Evolutionary conservation across 192 early-diverging fungal genomes (phyloP).

Genomic region (Spinellus fusiger): DNA sequence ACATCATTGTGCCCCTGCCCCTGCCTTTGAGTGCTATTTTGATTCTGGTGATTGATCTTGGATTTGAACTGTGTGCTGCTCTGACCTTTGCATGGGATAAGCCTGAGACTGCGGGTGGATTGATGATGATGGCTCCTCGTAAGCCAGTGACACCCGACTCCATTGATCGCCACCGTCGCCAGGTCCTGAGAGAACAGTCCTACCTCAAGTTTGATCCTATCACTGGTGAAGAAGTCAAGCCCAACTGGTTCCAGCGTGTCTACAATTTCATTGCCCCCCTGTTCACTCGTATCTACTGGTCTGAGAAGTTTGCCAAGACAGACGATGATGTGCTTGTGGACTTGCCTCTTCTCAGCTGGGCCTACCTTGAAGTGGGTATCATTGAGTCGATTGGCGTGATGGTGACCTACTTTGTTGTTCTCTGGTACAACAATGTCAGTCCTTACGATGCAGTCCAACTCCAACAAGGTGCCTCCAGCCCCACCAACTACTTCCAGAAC

Average conservation of each 20-base stretch:
- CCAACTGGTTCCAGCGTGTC: slow-evolving; percentile 16
- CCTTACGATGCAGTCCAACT: slow-evolving; percentile 51
- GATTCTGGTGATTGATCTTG: slow-evolving; percentile 89
- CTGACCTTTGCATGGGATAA: slow-evolving; percentile 91
- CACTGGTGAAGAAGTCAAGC: slow-evolving; percentile 41
- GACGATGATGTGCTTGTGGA: slow-evolving; percentile 91
- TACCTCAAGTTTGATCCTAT: slow-evolving; percentile 40
- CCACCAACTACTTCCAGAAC: slow-evolving; percentile 43
- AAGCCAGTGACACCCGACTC: slow-evolving; percentile 79
- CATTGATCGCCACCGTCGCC: slow-evolving; percentile 62
- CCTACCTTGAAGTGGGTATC: slow-evolving; percentile 82
- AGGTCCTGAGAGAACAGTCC: slow-evolving; percentile 40
- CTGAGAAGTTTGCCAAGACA: slow-evolving; percentile 53
- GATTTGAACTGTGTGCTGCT: slow-evolving; percentile 86
- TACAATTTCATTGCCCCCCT: slow-evolving; percentile 32
- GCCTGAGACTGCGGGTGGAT: slow-evolving; percentile 62
- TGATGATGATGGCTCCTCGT: slow-evolving; percentile 90
- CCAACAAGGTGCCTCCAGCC: slow-evolving; percentile 40
- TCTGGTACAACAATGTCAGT: slow-evolving; percentile 61
- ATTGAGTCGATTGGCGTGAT: slow-evolving; percentile 72
- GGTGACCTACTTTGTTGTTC: slow-evolving; percentile 72
- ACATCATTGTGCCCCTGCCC: slow-evolving; percentile 82
- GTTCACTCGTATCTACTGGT: slow-evolving; percentile 55
- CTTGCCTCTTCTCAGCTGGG: slow-evolving; percentile 68
- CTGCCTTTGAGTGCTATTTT: slow-evolving; percentile 74